Percentiles rank a stretch among this genome's conserved stretches.
Evolutionary conservation across 352 stramenopile species (phyloP).

Genomic region (Phytophthora melonis): DNA sequence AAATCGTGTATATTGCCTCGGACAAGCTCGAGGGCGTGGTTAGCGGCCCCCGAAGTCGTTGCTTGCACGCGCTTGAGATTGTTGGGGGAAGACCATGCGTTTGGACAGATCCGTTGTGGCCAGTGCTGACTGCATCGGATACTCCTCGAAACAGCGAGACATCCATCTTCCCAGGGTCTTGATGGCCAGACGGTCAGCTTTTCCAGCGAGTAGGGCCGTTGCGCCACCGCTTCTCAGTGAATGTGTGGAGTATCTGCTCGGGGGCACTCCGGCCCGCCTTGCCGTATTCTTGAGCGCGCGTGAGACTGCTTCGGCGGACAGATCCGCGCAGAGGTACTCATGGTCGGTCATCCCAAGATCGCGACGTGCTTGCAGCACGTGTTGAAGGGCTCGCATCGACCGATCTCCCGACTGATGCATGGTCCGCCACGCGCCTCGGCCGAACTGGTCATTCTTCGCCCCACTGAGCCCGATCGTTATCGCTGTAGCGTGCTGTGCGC

Average conservation of each 20-base stretch:
- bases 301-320: background rate
- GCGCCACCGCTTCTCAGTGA: slow-evolving; percentile 9
- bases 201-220: background rate
- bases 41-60: background rate
- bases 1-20: too few species aligned
- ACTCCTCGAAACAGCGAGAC: slow-evolving; percentile 2
- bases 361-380: background rate
- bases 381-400: background rate
- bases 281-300: background rate
- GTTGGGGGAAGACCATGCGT: background rate
- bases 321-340: background rate
- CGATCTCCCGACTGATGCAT: too few species aligned
- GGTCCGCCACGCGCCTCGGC: background rate
- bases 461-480: slow-evolving; percentile 1
- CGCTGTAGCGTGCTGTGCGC: slow-evolving; percentile 18
- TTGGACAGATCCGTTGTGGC: background rate
- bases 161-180: slow-evolving; percentile 2
- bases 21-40: background rate
- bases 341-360: background rate
- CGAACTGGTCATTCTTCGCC: slow-evolving; percentile 6
- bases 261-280: background rate
- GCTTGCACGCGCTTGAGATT: background rate
- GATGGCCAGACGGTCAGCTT: slow-evolving; percentile 4
- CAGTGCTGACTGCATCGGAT: background rate
- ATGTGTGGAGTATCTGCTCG: background rate